These are phyloP conservation scores for Colletotrichum tropicicola DNA, from an alignment of 2,329 filamentous ascomycete species.

Conservation along the genomic window DNA sequence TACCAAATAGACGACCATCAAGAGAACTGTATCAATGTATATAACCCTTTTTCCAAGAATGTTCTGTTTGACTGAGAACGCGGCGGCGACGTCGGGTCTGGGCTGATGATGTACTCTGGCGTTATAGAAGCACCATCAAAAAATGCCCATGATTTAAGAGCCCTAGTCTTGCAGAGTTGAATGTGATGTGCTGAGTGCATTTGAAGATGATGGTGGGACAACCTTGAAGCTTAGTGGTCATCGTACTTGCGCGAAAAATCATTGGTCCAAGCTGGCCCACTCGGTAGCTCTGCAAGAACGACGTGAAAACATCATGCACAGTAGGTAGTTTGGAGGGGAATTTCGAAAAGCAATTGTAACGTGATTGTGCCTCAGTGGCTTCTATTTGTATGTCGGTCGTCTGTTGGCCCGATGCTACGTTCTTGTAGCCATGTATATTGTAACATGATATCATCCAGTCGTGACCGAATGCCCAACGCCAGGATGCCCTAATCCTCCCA, in stretches of 20 bases:
- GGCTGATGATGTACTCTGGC: too few species aligned
- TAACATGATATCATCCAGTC: slow-evolving; percentile 14
- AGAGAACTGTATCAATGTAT: slow-evolving; percentile 36
- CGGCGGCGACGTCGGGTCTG: too few species aligned
- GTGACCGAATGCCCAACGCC: slow-evolving; percentile 10
- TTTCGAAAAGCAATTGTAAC: too few species aligned
- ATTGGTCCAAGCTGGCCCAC: neutral
- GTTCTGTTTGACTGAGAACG: too few species aligned
- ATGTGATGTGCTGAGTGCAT: neutral
- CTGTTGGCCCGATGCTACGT: slow-evolving; percentile 16
- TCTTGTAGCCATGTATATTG: neutral
- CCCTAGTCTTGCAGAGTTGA: neutral
- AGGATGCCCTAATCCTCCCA: neutral
- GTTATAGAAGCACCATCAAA: too few species aligned
- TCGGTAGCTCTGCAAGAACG: neutral
- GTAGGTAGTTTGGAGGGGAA: too few species aligned
- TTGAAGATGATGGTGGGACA: neutral
- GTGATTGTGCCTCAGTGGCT: neutral
- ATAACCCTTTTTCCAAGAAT: slow-evolving; percentile 36
- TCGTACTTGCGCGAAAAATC: neutral
- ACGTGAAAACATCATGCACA: too few species aligned
- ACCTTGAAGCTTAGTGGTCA: neutral
- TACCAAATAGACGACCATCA: slow-evolving; percentile 72
- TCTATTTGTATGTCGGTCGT: slow-evolving; percentile 21
- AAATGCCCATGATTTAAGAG: too few species aligned